Base-by-base conservation (phyloP, 2,329 filamentous ascomycete genomes). In the Hysterium pulicare region DNA sequence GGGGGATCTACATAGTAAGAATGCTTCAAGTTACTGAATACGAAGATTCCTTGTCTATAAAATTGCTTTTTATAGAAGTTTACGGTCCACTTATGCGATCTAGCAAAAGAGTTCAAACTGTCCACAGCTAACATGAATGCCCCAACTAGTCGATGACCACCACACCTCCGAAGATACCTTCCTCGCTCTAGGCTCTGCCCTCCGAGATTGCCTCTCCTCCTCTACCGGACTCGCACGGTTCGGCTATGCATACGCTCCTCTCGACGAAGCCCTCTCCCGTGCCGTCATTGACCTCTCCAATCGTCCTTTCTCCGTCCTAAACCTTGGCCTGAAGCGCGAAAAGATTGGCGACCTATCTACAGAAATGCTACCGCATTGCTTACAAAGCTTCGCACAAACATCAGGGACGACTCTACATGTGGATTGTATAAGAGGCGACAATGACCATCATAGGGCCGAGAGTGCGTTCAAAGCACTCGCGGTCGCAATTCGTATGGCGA, bases 151-250 rank as follows among this genome's bases (percentile, higher is more conserved):
- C 67, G 93, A 98, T 72, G 93, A 97, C 77, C 93, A 98, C 73
- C 93, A 98, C 79, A 96, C 91, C 7, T 86, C 90, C 50, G 93
- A 98, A 75, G 93, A 98, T 66, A 86, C 88, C 46, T 96, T 88
- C 71, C 85, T 98, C 53, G 89, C 91, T 11, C 82, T 98, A 17
- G 93, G 93, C 37, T 76, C 78, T 54, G 89, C 90, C 44, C 96
- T 97, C 72, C 86, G 86, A 59, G 69, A 77, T 37, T 88, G 90
- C 13, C 81, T 98, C 32, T 84, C 86, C 49, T 80, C 81, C 8
- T 86, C 86, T 7, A 77, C 84, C 21, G 93, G 91, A 15, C 82
- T 97, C 37, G 86, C 88, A 44, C 84, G 93, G 36, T 98, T 96
- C 71, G 93, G 91, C 23, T 86, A 82, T 58, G 93, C 90, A 48